phyloP scores from a whole-genome alignment of 2,329 filamentous ascomycete species.

The Fusarium nelsonii region DNA sequence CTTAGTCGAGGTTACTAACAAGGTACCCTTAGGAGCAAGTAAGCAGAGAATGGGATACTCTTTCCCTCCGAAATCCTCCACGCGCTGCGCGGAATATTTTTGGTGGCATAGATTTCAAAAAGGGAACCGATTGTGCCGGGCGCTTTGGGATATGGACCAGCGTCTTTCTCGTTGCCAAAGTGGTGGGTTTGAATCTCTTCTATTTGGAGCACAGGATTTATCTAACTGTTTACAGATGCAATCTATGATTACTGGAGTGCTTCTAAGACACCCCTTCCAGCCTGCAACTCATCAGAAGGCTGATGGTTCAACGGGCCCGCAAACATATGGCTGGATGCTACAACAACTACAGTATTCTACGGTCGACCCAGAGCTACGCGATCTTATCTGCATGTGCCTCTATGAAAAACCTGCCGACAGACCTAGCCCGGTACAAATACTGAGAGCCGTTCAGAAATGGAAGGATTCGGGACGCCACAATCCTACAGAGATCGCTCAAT shows the following conservation, averaged over 20 bases:
- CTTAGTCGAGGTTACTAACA: conserved; percentile 15
- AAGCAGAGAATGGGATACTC: conserved; percentile 43
- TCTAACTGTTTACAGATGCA: conserved; percentile 47
- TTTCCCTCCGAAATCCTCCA: conserved; percentile 8
- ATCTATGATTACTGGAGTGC: conserved; percentile 40
- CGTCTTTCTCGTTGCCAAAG: conserved; percentile 46
- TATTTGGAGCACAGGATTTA: not conserved
- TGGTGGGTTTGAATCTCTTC: conserved; percentile 36
- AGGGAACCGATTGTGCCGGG: conserved; percentile 38
- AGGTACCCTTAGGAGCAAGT: conserved; percentile 43
- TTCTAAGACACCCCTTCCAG: conserved; percentile 29
- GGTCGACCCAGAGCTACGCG: conserved; percentile 43
- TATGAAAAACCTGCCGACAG: conserved; percentile 46
- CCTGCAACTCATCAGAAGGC: conserved; percentile 1
- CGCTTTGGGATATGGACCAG: conserved; percentile 50
- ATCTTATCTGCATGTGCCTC: conserved; percentile 45
- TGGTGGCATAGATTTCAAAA: conserved; percentile 13
- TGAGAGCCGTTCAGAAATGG: conserved; percentile 36
- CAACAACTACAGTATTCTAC: not conserved
- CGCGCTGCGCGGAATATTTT: conserved; percentile 13
- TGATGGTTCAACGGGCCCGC: not conserved
- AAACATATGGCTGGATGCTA: conserved; percentile 45
- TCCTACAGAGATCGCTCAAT: conserved; percentile 30
- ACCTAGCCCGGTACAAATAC: conserved; percentile 42
- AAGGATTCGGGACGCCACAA: conserved; percentile 38